Evolutionary conservation across 768 basidiomycete genomes (phyloP), one percentile per base, ranked within the genome.

Genomic region (Galerina sulciceps): DNA sequence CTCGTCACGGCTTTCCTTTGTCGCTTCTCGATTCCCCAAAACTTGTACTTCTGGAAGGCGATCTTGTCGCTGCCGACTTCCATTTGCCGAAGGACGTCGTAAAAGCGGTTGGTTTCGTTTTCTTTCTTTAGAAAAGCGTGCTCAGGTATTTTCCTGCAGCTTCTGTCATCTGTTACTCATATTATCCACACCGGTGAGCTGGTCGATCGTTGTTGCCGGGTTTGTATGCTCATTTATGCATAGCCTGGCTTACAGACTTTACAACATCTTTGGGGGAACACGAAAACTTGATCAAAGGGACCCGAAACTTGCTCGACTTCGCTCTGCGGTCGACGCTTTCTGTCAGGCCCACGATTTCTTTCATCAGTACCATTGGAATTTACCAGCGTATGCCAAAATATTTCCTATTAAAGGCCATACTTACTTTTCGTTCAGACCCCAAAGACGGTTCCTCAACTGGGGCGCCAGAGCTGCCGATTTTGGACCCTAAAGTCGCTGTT

Each of bases 161-260:
- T 60, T 34, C 59, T 55, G n/a, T 59, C 59, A 14, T 61, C 65
- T 6, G 68, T 75, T 0, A 74, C 74, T 0, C 61, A 62, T 37
- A 59, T 70, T 48, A 69, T 61, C 58, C 42, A 70, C 45, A 67
- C 62, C 42, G 61, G 67, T 66, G 42, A 13, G 53, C 43, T 15
- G 48, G 40, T 9, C 44, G 10, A 0, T 59, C n/a, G 14, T 4
- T 53, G 4, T 15, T 11, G 53, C 50, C 22, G 3, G 11, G 34
- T 22, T n/a, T 17, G 20, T 40, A 8, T 6, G 14, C 51, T 57
- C 31, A 58, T 47, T 46, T 13, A 35, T 22, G 5, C 34, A 10
- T 41, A 69, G 78, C 77, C 15, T 80, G 78, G 78, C 70, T 61
- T 10, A 72, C 78, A 9, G 72, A 80, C 58, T 80, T 80, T 67